Evolutionary conservation across 2,329 filamentous ascomycete species (phyloP).

Genomic region (Pyricularia grisea): DNA sequence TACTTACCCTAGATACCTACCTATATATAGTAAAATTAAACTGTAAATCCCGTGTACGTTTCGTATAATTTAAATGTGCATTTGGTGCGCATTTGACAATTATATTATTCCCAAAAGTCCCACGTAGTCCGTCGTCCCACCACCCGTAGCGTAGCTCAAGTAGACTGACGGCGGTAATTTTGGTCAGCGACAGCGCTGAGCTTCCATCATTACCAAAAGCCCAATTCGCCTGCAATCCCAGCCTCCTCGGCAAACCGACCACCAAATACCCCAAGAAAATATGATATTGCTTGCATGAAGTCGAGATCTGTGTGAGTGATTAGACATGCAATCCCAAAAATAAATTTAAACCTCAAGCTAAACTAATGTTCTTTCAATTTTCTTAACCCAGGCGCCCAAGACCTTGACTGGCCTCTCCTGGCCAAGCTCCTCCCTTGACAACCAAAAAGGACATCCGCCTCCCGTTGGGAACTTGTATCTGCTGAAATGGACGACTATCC

Average conservation of each 20-base stretch:
- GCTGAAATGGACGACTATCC: constrained; percentile 68
- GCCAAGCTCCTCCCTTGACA: background rate
- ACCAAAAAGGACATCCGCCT: background rate
- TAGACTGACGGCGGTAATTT: background rate
- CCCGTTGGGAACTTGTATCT: background rate
- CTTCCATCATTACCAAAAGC: background rate
- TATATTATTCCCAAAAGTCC: background rate
- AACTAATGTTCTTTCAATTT: background rate
- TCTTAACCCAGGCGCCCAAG: background rate
- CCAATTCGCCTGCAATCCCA: background rate
- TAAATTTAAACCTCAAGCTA: background rate
- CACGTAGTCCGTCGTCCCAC: background rate
- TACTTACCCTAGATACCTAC: no score
- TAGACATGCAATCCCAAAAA: background rate
- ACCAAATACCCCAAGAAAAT: background rate
- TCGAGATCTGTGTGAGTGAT: background rate
- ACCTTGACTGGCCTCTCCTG: background rate
- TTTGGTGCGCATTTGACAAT: background rate
- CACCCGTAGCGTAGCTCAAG: background rate
- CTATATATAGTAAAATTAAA: no score
- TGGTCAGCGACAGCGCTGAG: background rate
- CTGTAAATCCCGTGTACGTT: no score
- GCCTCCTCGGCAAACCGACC: background rate
- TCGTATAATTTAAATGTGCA: background rate
- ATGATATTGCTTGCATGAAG: background rate